Evolutionary conservation across 2,329 filamentous ascomycete genomes (phyloP).

Genomic region (Purpureocillium takamizusanense): DNA sequence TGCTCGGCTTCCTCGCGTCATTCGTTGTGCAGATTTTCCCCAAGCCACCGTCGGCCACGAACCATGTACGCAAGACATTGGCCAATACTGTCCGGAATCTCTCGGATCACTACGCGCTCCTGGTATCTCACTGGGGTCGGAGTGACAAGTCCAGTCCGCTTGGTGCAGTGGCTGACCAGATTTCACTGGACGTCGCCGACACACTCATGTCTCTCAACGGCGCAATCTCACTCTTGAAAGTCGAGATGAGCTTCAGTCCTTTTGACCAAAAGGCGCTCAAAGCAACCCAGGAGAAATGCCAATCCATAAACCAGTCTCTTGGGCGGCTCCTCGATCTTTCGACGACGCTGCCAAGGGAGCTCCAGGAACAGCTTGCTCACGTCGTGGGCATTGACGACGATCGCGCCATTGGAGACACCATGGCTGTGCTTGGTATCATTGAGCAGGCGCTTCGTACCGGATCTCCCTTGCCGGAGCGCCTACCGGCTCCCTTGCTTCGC

Average conservation of each 20-base stretch:
- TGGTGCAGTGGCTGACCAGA: slow-evolving; percentile 16
- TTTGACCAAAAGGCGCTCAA: slow-evolving; percentile 21
- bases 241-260: slow-evolving; percentile 19
- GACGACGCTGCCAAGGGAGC: slow-evolving; percentile 25
- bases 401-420: slow-evolving; percentile 35
- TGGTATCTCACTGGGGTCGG: slow-evolving; percentile 34
- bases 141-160: slow-evolving; percentile 18
- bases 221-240: slow-evolving; percentile 16
- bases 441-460: slow-evolving; percentile 38
- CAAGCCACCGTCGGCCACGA: slow-evolving; percentile 33
- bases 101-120: slow-evolving; percentile 38
- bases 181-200: slow-evolving; percentile 20
- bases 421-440: slow-evolving; percentile 37
- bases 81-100: slow-evolving; percentile 32
- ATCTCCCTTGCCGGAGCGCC: slow-evolving; percentile 34
- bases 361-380: slow-evolving; percentile 28
- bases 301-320: slow-evolving; percentile 24
- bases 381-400: slow-evolving; percentile 31
- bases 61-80: slow-evolving; percentile 33
- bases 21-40: slow-evolving; percentile 37
- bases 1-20: slow-evolving; percentile 33
- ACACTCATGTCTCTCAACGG: slow-evolving; percentile 14
- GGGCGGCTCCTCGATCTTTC: slow-evolving; percentile 21
- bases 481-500: slow-evolving; percentile 36
- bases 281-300: slow-evolving; percentile 17